phyloP scores from a whole-genome alignment of 2,329 filamentous ascomycete species.

The Cladophialophora bantiana region DNA sequence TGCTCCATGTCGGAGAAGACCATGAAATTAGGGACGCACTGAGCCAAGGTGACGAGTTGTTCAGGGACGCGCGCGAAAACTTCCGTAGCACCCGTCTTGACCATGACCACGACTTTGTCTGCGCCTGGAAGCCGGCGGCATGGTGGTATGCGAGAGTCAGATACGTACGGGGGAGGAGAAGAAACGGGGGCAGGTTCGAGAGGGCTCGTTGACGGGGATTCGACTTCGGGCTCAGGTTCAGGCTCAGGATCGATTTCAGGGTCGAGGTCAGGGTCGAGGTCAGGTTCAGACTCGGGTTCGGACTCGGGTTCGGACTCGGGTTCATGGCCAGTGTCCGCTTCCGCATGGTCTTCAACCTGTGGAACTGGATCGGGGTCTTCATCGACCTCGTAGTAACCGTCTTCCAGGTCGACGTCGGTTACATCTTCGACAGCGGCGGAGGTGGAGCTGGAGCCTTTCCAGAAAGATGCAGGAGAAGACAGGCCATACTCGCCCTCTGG shows the following conservation, averaged over 20 bases:
- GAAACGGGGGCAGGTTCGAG: constrained; percentile 1
- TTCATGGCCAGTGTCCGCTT: not conserved
- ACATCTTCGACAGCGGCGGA: constrained; percentile 2
- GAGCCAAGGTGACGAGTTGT: constrained; percentile 61
- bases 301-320: not conserved
- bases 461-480: constrained; percentile 15
- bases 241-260: not conserved
- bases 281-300: not conserved
- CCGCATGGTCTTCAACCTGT: not conserved
- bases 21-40: constrained; percentile 59
- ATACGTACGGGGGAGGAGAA: not conserved
- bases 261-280: not conserved
- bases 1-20: constrained; percentile 51
- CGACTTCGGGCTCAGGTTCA: not conserved
- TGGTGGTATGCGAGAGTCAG: constrained; percentile 16
- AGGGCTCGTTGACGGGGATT: constrained; percentile 8
- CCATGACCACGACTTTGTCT: constrained; percentile 50
- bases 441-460: constrained; percentile 7
- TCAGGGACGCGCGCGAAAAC: constrained; percentile 60
- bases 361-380: not conserved
- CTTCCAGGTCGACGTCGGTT: constrained; percentile 25
- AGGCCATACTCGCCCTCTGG: constrained; percentile 2
- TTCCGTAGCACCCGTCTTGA: constrained; percentile 67
- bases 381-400: constrained; percentile 6
- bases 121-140: constrained; percentile 35